phyloP scores from a whole-genome alignment of 2,329 filamentous ascomycete genomes.

The Fusarium napiforme region DNA sequence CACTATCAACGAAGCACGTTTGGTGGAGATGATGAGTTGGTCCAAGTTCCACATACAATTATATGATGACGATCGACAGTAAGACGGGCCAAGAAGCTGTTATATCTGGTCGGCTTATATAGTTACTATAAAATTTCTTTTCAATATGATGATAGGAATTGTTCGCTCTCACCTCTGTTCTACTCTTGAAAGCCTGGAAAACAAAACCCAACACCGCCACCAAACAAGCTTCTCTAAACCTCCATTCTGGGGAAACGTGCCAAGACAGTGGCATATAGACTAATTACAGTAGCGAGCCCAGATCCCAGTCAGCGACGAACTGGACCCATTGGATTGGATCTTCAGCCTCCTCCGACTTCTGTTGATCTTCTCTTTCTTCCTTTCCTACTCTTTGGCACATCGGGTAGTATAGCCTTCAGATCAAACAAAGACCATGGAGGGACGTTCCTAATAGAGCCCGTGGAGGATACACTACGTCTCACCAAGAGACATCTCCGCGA shows the following conservation, averaged over 20 bases:
- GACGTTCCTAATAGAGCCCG: constrained; percentile 21
- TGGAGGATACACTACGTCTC: background rate
- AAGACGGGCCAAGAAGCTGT: background rate
- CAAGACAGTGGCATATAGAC: constrained; percentile 27
- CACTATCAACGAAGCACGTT: background rate
- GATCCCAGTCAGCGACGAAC: constrained; percentile 16
- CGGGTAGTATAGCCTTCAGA: background rate
- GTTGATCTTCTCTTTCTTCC: constrained; percentile 8
- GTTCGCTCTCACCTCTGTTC: background rate
- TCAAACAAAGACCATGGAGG: constrained; percentile 15
- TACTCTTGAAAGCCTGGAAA: background rate
- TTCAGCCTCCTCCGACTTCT: constrained; percentile 36
- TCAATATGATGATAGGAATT: background rate
- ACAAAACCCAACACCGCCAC: constrained; percentile 1
- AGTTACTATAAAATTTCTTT: background rate
- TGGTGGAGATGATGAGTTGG: constrained; percentile 31
- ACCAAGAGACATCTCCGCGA: constrained; percentile 7
- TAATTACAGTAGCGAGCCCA: constrained; percentile 25
- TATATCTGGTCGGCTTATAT: background rate
- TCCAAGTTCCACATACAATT: constrained; percentile 20
- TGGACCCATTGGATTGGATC: constrained; percentile 17
- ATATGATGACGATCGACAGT: background rate
- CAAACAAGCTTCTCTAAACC: constrained; percentile 11
- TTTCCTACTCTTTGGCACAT: background rate
- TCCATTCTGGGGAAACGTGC: constrained; percentile 37